These are phyloP conservation scores for Boletus smithii DNA, from an alignment of 1,284 basidiomycete species.

Conservation along the genomic window DNA sequence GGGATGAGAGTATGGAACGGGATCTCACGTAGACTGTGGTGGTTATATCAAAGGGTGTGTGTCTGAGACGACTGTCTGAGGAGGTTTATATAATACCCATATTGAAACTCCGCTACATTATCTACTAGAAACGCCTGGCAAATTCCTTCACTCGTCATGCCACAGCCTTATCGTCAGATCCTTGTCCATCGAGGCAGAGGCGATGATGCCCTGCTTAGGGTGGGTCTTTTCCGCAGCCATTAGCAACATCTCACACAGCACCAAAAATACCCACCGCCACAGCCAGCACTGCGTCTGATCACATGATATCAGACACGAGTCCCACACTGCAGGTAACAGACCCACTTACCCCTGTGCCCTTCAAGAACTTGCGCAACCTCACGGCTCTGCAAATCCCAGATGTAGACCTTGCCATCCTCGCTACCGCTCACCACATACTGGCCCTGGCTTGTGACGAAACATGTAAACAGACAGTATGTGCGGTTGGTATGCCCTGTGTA, in stretches of 20 bases:
- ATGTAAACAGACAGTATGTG: conserved; percentile 70
- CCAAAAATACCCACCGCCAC: conserved; percentile 54
- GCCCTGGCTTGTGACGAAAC: conserved; percentile 54
- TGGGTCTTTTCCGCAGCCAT: conserved; percentile 52
- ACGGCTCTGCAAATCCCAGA: conserved; percentile 91
- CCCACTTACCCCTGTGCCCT: conserved; percentile 69
- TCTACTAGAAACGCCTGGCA: conserved; percentile 11
- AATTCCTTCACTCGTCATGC: conserved; percentile 46
- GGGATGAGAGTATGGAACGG: background rate
- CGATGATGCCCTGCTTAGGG: conserved; percentile 69
- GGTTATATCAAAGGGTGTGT: conserved; percentile 22
- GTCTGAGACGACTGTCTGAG: background rate
- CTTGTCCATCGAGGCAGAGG: conserved; percentile 81
- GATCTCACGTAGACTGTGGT: conserved; percentile 55
- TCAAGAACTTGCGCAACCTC: conserved; percentile 71
- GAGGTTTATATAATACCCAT: conserved; percentile 24
- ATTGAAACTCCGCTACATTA: too few species aligned
- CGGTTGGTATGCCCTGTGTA: conserved; percentile 82
- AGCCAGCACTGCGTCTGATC: conserved; percentile 67
- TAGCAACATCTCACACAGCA: conserved; percentile 6
- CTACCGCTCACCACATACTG: conserved; percentile 82
- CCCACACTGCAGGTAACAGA: too few species aligned
- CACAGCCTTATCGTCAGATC: conserved; percentile 79
- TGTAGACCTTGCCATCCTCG: conserved; percentile 83
- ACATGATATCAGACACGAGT: conserved; percentile 9